phyloP scores from a whole-genome alignment of 345 rosid species.

The Ceriops zippeliana region DNA sequence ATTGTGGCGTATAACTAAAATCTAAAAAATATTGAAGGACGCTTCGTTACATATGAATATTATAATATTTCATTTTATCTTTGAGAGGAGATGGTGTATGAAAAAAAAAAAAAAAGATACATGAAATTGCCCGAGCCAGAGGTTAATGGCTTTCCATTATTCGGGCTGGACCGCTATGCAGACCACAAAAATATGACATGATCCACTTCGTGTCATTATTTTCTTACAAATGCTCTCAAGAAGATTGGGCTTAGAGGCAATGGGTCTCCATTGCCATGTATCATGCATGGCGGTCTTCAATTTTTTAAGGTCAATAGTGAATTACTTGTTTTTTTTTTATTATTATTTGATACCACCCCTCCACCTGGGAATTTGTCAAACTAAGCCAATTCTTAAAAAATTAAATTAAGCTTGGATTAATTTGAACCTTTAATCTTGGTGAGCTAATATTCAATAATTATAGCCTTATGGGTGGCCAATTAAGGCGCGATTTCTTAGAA shows the following conservation, averaged over 20 bases:
- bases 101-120: no score
- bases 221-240: not conserved
- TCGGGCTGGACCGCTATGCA: slow-evolving; percentile 26
- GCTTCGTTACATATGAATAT: no score
- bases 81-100: no score
- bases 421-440: not conserved
- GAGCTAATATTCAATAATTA: not conserved
- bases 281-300: not conserved
- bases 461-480: not conserved
- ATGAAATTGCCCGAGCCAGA: not conserved
- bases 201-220: not conserved
- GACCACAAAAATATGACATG: not conserved
- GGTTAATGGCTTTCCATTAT: not conserved
- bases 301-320: not conserved
- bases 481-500: not conserved
- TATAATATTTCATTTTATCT: no score
- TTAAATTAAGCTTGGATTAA: no score
- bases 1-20: no score
- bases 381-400: no score
- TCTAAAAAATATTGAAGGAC: no score
- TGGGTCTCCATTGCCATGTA: no score
- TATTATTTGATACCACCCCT: no score
- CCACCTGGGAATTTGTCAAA: no score
- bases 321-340: no score
- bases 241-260: slow-evolving; percentile 1